Evolutionary conservation across 1,284 basidiomycete genomes (phyloP), one percentile per base, ranked within the genome.

Genomic region (Athelia sp.): DNA sequence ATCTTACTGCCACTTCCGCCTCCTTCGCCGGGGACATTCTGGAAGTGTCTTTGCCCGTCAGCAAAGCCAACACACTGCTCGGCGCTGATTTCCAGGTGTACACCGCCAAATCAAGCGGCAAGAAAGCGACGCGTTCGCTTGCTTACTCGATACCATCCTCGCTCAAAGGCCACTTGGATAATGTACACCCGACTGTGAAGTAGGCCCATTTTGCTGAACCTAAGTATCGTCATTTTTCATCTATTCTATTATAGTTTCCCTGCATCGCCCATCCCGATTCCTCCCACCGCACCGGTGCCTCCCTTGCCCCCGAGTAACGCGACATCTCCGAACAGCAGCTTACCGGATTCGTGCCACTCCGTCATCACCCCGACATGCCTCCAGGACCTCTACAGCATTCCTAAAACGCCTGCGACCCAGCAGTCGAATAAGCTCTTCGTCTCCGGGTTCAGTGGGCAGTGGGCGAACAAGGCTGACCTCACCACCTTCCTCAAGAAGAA

Each of bases 401-500:
- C 63, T 13, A 53, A 51, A 0, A 62, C 63, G 2, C 68, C 73
- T 0, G 57, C 59, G 19, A 68, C 69, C 2, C 66, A 69, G 19
- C 50, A 51, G 26, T 54, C 49, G 38, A 75, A 73, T 58, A 61
- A 51, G 23, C 61, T 77, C 40, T 73, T 69, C 34, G 63, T 76
- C 47, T 64, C 71, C 2, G 70, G 73, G 2, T 72, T 71, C 49
- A 57, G 71, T 15, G 66, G 67, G 29, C 58, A 73, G 50, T 74
- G 65, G 51, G 70, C 70, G 9, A 74, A 70, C 62, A 62, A 65
- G 46, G 63, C 65, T 4, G 77, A 80, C 56, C 61, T 78, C 18
- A 62, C 66, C 63, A 78, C 73, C 4, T 87, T 84, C 64, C 72
- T 77, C 60, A 55, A 56, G 15, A 59, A 54, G 21, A 83, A 78